Base-by-base conservation (phyloP, 2,329 filamentous ascomycete species). In the Cercospora sesami region DNA sequence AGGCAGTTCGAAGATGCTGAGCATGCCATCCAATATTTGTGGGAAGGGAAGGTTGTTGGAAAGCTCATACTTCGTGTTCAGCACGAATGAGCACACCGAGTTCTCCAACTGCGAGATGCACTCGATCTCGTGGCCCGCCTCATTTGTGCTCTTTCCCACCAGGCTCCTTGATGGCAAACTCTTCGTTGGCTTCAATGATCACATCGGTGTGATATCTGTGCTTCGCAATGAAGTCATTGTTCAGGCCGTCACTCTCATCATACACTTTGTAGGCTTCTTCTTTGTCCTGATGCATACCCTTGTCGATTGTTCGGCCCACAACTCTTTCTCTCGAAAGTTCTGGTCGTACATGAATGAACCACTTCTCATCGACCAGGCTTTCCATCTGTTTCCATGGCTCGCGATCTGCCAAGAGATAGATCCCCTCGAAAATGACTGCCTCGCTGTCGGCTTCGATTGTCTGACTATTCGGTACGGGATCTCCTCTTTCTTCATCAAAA, bases 1-100 rank as follows among this genome's bases (percentile, higher is more conserved):
- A 81, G 78, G 68, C 71, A 70, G 16, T 81, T 82, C 55, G 73
- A 79, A 26, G 70, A 79, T 9, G 71, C 75, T 0, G 65, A 70
- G 10, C 67, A 73, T 18, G 78, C 78, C 4, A 75, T 78, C 31
- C 72, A 79, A 42, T 73, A 64, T 31, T 48, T 69, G 76, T 53
- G 60, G 76, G 39, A 65, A 65, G 9, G 74, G 67, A 6, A 73
- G 75, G 14, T 74, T 64, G 80, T 80, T 67, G 80, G 71, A 1
- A 75, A 76, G 60, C 67, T 75, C 45, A 71, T 76, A 6, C 58
- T 75, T 23, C 65, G 65, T 26, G 51, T 73, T n/a, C 23, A 57
- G 16, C 26, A n/a, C 30, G 28, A 26, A 21, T 33, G 16, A 58
- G 16, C 0, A 33, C 2, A 10, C 5, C 5, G 2, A 4, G 0